Percentiles rank a stretch among this genome's conserved stretches.
Conservation (phyloP, 345 rosid species). For the Mercurialis annua region DNA sequence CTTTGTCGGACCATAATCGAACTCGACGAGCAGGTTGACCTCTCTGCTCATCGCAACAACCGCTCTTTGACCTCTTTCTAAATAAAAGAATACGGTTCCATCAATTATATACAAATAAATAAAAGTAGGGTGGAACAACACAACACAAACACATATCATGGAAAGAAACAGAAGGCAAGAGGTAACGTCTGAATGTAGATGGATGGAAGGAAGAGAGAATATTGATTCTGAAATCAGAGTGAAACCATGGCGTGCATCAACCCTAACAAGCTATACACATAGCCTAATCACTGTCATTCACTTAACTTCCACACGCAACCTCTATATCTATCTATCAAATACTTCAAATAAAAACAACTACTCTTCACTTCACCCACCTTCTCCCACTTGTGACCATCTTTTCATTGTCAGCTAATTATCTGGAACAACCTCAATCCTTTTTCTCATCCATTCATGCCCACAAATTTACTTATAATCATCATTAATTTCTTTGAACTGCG, state of each 20-base stretch:
- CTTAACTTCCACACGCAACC: slow-evolving; percentile 44
- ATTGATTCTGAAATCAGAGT: slow-evolving; percentile 7
- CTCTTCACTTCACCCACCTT: not conserved
- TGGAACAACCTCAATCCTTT: not conserved
- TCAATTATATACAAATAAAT: no score
- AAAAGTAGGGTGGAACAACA: no score
- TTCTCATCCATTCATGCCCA: not conserved
- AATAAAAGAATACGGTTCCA: no score
- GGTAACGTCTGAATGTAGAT: slow-evolving; percentile 34
- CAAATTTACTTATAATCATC: no score
- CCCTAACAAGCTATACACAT: slow-evolving; percentile 12
- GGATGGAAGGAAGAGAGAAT: not conserved
- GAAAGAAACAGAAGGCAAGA: slow-evolving; percentile 2
- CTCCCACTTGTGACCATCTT: slow-evolving; percentile 34
- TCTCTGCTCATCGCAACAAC: no score
- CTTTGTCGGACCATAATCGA: no score
- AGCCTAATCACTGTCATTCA: not conserved
- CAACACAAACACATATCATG: no score
- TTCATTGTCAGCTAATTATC: slow-evolving; percentile 37
- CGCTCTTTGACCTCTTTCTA: no score
- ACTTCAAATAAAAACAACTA: no score
- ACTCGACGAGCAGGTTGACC: no score
- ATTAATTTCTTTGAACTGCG: no score
- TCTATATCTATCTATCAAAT: not conserved
- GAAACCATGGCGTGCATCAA: slow-evolving; percentile 37